Evolutionary conservation across 2,329 filamentous ascomycete species (phyloP), one percentile per base, ranked within the genome.

Genomic region (Metarhizium album): DNA sequence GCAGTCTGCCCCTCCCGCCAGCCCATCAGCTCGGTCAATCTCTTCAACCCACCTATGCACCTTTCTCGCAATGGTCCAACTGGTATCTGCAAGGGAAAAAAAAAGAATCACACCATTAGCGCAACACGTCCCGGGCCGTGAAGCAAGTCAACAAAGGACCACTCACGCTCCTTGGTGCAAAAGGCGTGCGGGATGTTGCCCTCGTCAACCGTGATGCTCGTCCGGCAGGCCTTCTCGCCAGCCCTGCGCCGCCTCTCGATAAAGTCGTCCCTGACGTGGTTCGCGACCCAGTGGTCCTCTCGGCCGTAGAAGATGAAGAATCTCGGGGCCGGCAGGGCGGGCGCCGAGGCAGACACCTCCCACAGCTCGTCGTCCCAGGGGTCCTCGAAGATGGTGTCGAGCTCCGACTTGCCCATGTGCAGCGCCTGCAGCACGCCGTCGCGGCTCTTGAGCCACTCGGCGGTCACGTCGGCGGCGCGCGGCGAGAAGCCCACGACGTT

Each of bases 371-470:
- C 72, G 9, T 72, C 73, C 82, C 82, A 84, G 47, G 59, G 65
- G 52, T 83, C 80, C 57, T 81, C 76, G 1, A 68, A 66, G 51
- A 85, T 83, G 9, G 66, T 69, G n/a, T 65, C 61, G 68, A 85
- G 74, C 68, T 85, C 82, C 50, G 82, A 76, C 55, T 73, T 68
- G 2, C 74, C 82, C 58, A 85, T 68, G 55, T 77, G 70, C 53
- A 85, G 64, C 8, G 78, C 72, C 66, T 85, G 80, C 64, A 73
- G 74, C 8, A 84, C 72, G 3, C 79, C 80, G 52, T 79, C 76
- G 2, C 70, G 69, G 56, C 75, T 79, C 59, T 69, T 73, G 24
- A 84, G 65, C 63, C 81, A 83, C 7, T 64, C 61, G 14, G 72
- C 67, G 38, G 79, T 82, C 2, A 75, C 68, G 1, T 65, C 67